Conservation (phyloP, 352 stramenopile genomes). For the Globisporangium mamillatum region DNA sequence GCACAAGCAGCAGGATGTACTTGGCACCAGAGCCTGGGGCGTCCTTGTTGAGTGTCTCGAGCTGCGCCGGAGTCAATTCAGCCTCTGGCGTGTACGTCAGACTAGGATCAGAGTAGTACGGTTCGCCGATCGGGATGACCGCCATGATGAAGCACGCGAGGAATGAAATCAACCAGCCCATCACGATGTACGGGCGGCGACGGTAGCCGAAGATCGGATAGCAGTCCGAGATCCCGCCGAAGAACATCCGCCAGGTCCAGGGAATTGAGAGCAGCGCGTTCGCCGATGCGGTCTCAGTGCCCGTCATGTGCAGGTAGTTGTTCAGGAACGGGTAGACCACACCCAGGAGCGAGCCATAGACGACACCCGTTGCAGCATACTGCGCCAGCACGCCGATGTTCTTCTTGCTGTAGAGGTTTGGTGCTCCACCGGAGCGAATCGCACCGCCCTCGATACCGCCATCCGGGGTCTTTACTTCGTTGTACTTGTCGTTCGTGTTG, state of each 20-base stretch:
- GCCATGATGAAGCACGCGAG: conserved; percentile 18
- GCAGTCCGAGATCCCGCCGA: conserved; percentile 42
- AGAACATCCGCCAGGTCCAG: conserved; percentile 57
- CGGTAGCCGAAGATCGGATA: conserved; percentile 37
- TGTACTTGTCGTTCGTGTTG: background rate
- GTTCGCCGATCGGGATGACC: conserved; percentile 9
- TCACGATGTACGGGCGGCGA: conserved; percentile 41
- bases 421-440: background rate
- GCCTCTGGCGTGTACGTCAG: background rate
- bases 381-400: background rate
- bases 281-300: conserved; percentile 19
- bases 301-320: conserved; percentile 25
- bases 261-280: conserved; percentile 29
- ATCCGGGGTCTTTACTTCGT: background rate
- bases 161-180: conserved; percentile 22
- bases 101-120: conserved; percentile 14
- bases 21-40: background rate
- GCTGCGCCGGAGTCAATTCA: background rate
- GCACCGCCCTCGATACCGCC: background rate
- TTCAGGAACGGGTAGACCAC: conserved; percentile 19
- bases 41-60: background rate
- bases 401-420: background rate
- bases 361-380: conserved; percentile 15
- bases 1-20: background rate
- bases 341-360: conserved; percentile 21